Percentiles rank a stretch among this genome's conserved stretches.
These are phyloP conservation scores for Microbotryomycetes sp. DNA, from an alignment of 1,284 basidiomycete species.

Conservation along the genomic window DNA sequence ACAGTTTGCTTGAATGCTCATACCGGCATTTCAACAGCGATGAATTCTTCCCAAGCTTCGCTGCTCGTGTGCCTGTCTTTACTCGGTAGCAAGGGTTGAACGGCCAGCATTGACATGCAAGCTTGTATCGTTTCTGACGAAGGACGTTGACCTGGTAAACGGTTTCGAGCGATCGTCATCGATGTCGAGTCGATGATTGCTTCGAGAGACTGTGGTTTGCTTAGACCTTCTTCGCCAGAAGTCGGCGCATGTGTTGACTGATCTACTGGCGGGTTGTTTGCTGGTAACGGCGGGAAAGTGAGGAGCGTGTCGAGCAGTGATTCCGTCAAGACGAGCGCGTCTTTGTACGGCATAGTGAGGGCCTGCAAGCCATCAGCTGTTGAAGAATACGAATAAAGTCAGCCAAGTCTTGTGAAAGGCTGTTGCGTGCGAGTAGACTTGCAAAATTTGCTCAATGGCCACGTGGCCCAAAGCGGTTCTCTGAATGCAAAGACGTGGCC, in stretches of 20 bases:
- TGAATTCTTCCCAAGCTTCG: constrained; percentile 29
- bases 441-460: constrained; percentile 33
- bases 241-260: neutral
- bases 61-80: constrained; percentile 7
- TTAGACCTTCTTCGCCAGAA: too few species aligned
- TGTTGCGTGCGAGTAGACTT: neutral
- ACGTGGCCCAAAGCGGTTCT: constrained; percentile 35
- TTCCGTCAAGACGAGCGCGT: constrained; percentile 24
- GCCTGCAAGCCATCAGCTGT: constrained; percentile 20
- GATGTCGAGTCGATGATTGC: too few species aligned
- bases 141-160: neutral
- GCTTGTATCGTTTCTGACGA: constrained; percentile 19
- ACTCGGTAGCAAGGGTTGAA: constrained; percentile 24
- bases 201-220: too few species aligned
- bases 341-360: constrained; percentile 13
- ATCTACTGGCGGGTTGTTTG: neutral
- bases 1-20: too few species aligned
- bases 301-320: constrained; percentile 22
- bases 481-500: constrained; percentile 29
- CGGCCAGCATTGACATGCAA: constrained; percentile 15
- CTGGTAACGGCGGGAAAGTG: constrained; percentile 20
- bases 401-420: neutral
- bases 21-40: constrained; percentile 26
- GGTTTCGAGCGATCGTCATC: too few species aligned
- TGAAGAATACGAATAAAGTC: neutral